These are phyloP conservation scores for Phyllachora maydis DNA, from an alignment of 2,329 filamentous ascomycete species.

Conservation along the genomic window DNA sequence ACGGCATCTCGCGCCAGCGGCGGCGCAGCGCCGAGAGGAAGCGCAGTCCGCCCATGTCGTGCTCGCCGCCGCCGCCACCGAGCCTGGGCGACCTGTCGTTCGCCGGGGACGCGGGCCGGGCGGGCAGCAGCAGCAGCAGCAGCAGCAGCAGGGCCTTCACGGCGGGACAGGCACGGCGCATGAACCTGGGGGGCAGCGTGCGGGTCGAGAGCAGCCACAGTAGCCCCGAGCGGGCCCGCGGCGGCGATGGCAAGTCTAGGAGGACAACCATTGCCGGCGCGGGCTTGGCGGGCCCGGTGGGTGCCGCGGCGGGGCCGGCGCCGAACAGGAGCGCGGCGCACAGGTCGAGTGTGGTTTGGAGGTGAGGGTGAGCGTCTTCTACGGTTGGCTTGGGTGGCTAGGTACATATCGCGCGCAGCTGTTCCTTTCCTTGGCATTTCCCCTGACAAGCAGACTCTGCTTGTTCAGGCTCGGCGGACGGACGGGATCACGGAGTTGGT, in stretches of 20 bases:
- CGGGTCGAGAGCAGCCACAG: conserved; percentile 8
- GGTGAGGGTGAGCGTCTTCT: too few species aligned
- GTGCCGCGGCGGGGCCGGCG: too few species aligned
- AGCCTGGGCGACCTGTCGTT: too few species aligned
- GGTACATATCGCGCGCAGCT: too few species aligned
- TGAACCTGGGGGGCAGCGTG: conserved; percentile 28
- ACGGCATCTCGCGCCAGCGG: conserved; percentile 33
- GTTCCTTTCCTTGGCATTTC: too few species aligned
- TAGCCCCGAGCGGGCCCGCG: conserved; percentile 3
- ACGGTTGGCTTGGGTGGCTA: too few species aligned
- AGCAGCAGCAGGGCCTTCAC: conserved; percentile 27
- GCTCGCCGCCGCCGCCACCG: conserved; percentile 26
- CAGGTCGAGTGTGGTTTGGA: too few species aligned
- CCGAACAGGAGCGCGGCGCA: too few species aligned
- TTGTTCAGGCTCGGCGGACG: too few species aligned
- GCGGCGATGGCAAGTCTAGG: conserved; percentile 12
- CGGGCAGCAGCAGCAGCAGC: conserved; percentile 1
- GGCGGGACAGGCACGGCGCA: conserved; percentile 32
- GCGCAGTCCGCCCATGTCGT: conserved; percentile 29
- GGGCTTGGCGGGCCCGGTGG: too few species aligned
- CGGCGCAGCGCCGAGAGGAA: conserved; percentile 27
- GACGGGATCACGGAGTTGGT: too few species aligned
- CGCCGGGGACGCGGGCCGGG: background rate
- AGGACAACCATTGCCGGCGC: conserved; percentile 21
- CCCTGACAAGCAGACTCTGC: too few species aligned